Evolutionary conservation across 108 stramenopile species (phyloP).

Genomic region (Skeletonema potamos): DNA sequence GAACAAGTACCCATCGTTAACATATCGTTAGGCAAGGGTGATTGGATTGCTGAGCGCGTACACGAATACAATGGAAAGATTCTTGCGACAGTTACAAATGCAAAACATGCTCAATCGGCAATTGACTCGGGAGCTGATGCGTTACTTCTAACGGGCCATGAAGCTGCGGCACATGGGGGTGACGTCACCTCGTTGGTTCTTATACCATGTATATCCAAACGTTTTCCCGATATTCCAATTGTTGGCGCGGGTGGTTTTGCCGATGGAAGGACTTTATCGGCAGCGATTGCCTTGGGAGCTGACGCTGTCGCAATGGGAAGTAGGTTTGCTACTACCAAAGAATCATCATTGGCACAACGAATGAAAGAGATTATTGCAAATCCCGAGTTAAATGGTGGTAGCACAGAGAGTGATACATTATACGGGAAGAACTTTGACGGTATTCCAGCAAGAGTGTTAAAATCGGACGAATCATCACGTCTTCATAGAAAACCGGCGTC

Average conservation of each 20-base stretch:
- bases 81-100: slow-evolving; percentile 80
- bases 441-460: slow-evolving; percentile 80
- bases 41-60: slow-evolving; percentile 78
- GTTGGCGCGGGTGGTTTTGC: slow-evolving; percentile 94
- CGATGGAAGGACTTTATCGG: slow-evolving; percentile 79
- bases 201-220: slow-evolving; percentile 65
- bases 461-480: slow-evolving; percentile 52
- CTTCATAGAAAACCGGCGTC: slow-evolving; percentile 57
- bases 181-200: slow-evolving; percentile 82
- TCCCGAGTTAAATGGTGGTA: slow-evolving; percentile 5
- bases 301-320: slow-evolving; percentile 92
- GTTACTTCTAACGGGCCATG: slow-evolving; percentile 86
- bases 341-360: slow-evolving; percentile 68
- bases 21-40: slow-evolving; percentile 83
- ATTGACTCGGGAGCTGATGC: slow-evolving; percentile 79
- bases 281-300: slow-evolving; percentile 82
- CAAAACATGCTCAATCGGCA: slow-evolving; percentile 73
- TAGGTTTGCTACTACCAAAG: slow-evolving; percentile 74
- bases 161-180: slow-evolving; percentile 92
- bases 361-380: slow-evolving; percentile 68
- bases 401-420: slow-evolving; percentile 68
- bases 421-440: slow-evolving; percentile 91
- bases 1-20: slow-evolving; percentile 88
- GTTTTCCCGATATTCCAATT: slow-evolving; percentile 79
- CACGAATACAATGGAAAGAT: slow-evolving; percentile 80